Conservation (phyloP, 2,329 filamentous ascomycete species). For the Achaetomium macrosporum region DNA sequence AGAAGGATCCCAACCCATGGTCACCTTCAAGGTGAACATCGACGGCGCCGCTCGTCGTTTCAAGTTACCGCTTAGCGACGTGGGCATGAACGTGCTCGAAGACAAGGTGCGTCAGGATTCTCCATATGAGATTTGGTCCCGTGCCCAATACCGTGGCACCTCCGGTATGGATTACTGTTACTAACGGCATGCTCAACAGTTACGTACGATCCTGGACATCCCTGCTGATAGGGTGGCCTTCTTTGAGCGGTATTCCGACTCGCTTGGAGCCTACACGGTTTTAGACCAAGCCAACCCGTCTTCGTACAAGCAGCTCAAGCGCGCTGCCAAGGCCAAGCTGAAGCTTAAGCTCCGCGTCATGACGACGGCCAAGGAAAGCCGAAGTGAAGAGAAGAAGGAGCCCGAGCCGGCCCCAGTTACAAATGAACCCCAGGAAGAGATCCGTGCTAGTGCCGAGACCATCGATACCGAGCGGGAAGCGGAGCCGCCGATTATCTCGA, state of each 20-base stretch:
- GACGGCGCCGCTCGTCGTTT: conserved; percentile 73
- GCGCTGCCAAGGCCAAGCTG: conserved; percentile 94
- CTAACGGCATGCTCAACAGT: conserved; percentile 42
- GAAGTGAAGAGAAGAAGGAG: conserved; percentile 21
- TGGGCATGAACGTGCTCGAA: conserved; percentile 67
- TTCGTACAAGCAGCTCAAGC: conserved; percentile 94
- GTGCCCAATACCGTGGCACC: background rate
- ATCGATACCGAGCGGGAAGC: conserved; percentile 19
- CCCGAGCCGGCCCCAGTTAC: conserved; percentile 12
- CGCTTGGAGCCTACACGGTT: conserved; percentile 70
- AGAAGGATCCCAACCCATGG: conserved; percentile 57
- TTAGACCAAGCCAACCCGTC: conserved; percentile 71
- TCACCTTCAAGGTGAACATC: conserved; percentile 80
- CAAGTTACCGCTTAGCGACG: conserved; percentile 83
- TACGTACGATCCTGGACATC: conserved; percentile 64
- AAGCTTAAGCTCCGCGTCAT: conserved; percentile 84
- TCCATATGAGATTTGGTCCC: too few species aligned
- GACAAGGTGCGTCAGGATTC: conserved; percentile 63
- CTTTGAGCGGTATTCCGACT: conserved; percentile 95
- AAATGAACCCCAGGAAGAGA: conserved; percentile 17
- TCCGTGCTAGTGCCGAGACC: conserved; percentile 29
- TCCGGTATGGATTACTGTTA: background rate
- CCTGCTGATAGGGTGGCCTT: conserved; percentile 54
- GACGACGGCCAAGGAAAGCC: conserved; percentile 33
- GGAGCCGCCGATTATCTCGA: conserved; percentile 18